Conservation (phyloP, 805 yeast genomes). For the Novakomyces olei region DNA sequence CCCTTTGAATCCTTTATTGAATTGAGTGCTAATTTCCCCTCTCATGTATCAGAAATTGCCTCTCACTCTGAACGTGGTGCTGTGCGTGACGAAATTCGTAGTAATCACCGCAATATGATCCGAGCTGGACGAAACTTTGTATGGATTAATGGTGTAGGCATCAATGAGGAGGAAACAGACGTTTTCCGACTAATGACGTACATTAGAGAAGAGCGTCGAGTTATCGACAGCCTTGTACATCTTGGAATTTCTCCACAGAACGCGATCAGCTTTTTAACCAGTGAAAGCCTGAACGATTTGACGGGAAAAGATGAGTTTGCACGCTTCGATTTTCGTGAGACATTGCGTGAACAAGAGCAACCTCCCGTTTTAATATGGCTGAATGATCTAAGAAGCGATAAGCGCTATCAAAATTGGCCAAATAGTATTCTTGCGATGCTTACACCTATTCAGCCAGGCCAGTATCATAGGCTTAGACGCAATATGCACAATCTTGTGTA, state of each 20-base stretch:
- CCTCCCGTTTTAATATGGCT: conserved; percentile 40
- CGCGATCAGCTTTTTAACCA: conserved; percentile 19
- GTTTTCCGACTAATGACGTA: conserved; percentile 15
- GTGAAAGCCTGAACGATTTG: conserved; percentile 9
- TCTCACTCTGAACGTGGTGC: conserved; percentile 8
- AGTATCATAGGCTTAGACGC: conserved; percentile 45
- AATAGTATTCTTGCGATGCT: conserved; percentile 27
- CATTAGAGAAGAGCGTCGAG: conserved; percentile 37
- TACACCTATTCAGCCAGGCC: conserved; percentile 28
- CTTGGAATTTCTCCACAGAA: conserved; percentile 17
- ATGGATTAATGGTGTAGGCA: conserved; percentile 1
- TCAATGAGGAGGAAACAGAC: neutral
- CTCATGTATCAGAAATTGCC: conserved; percentile 23
- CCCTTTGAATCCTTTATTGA: conserved; percentile 20
- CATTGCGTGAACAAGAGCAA: conserved; percentile 9
- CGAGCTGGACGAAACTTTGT: neutral
- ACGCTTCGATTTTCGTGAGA: conserved; percentile 17
- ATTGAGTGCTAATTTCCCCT: conserved; percentile 33
- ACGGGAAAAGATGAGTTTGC: conserved; percentile 6
- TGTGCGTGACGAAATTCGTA: conserved; percentile 13
- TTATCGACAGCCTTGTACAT: conserved; percentile 13
- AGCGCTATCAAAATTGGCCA: conserved; percentile 26
- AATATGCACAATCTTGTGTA: conserved; percentile 59
- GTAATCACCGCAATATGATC: conserved; percentile 16
- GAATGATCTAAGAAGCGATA: conserved; percentile 53